Conservation (phyloP, 2,329 filamentous ascomycete genomes). For the Sporothrix globosa region DNA sequence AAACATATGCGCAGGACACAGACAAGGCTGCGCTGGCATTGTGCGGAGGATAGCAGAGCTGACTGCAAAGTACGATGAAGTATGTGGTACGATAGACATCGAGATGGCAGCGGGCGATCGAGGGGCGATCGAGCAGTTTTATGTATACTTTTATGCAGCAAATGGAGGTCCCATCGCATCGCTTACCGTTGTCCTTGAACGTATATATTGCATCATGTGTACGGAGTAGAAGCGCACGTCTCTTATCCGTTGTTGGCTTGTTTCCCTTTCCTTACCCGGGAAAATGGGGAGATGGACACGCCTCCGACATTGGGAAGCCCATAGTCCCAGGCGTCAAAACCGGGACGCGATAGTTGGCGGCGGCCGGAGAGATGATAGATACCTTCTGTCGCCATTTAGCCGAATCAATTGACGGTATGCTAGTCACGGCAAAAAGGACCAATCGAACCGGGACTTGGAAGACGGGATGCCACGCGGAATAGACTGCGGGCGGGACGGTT, state of each 20-base stretch:
- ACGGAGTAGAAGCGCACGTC: background rate
- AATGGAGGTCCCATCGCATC: background rate
- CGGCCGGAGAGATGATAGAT: background rate
- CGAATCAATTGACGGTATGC: background rate
- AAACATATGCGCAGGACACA: background rate
- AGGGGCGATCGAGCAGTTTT: background rate
- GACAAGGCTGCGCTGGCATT: background rate
- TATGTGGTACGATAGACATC: background rate
- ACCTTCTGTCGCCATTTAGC: background rate
- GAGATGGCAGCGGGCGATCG: background rate
- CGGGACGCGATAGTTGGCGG: background rate
- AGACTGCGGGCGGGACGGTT: constrained; percentile 3
- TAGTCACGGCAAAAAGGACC: background rate
- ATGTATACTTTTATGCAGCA: background rate
- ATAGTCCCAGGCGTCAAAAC: background rate
- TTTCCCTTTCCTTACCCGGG: background rate
- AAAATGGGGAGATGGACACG: background rate
- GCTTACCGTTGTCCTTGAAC: no score
- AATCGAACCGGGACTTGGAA: background rate
- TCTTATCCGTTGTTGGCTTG: background rate
- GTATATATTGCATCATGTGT: constrained; percentile 3
- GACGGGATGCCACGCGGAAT: constrained; percentile 9
- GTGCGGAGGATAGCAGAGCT: background rate
- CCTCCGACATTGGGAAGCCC: background rate
- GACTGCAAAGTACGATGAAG: background rate